Evolutionary conservation across 305 asterid genomes (phyloP).

Genomic region (Fraxinus dipetala): DNA sequence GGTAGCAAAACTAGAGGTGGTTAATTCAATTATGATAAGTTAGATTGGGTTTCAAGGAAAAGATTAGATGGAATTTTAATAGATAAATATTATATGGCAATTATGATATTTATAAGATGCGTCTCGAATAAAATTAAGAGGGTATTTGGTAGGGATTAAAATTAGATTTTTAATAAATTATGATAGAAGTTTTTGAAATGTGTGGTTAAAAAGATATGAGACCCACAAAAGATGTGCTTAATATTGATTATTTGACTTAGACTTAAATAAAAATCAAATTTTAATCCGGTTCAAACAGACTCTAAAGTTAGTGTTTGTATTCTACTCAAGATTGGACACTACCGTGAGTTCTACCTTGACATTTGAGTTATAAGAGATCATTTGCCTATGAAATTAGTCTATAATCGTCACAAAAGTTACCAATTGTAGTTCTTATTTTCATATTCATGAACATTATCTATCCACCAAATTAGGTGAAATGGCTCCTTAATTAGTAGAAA

Average conservation of each 20-base stretch:
- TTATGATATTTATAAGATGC: not conserved
- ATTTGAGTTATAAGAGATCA: not conserved
- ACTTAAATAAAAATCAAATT: too few relatives aligned
- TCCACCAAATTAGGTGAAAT: not conserved
- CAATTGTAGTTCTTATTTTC: not conserved
- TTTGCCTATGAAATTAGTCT: not conserved
- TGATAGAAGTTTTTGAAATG: too few relatives aligned
- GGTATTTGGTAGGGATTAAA: too few relatives aligned
- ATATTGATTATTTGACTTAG: too few relatives aligned
- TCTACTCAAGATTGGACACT: not conserved
- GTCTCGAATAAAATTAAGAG: not conserved
- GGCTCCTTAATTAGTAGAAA: not conserved
- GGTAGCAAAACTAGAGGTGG: not conserved
- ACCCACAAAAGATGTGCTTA: too few relatives aligned
- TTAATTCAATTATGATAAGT: not conserved
- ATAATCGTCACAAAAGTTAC: not conserved
- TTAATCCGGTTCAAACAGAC: too few relatives aligned
- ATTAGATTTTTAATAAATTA: too few relatives aligned
- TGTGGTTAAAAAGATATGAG: too few relatives aligned
- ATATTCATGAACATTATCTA: not conserved
- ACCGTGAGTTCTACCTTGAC: not conserved
- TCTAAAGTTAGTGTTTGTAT: not conserved
- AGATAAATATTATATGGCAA: not conserved
- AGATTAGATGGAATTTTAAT: not conserved
- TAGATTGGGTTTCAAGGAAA: not conserved